Percentiles rank a stretch among this genome's conserved stretches.
These are phyloP conservation scores for Phytopythium chamaehyphon DNA, from an alignment of 352 stramenopile species.

Conservation along the genomic window DNA sequence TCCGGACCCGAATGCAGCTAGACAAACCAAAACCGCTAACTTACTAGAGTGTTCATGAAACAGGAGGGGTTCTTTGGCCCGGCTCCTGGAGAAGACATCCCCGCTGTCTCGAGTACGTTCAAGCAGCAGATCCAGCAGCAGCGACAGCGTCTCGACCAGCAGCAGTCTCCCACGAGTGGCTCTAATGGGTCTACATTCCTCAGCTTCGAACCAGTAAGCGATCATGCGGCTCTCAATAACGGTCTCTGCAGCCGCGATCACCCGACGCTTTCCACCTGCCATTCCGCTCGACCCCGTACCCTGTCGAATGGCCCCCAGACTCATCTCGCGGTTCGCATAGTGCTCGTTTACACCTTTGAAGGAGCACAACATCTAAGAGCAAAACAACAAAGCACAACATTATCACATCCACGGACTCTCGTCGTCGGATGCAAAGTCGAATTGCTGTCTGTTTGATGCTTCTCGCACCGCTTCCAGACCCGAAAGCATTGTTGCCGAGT, in stretches of 20 bases:
- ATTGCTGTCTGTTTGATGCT: conserved; percentile 30
- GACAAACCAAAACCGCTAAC: no score
- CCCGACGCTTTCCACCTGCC: conserved; percentile 27
- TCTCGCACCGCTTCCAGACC: conserved; percentile 38
- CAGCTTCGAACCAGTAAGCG: background rate
- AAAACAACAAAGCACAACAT: background rate
- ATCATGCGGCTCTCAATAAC: conserved; percentile 4
- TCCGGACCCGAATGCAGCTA: no score
- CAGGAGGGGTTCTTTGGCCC: conserved; percentile 48
- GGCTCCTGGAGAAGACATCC: conserved; percentile 27
- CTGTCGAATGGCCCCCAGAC: conserved; percentile 12
- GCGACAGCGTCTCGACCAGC: conserved; percentile 10
- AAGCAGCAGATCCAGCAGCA: conserved; percentile 17
- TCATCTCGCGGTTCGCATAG: background rate
- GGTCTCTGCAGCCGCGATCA: conserved; percentile 11
- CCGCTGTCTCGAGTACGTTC: conserved; percentile 26
- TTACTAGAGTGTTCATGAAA: background rate
- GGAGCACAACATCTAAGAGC: background rate
- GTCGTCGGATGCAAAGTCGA: conserved; percentile 35
- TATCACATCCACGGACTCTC: conserved; percentile 15
- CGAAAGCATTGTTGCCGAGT: conserved; percentile 26
- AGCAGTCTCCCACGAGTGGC: conserved; percentile 6
- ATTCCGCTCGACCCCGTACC: conserved; percentile 24
- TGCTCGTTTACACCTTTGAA: background rate
- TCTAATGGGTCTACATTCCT: background rate